These are phyloP conservation scores for Pseudevernia furfuracea DNA, from an alignment of 495 filamentous ascomycete species.

Conservation along the genomic window DNA sequence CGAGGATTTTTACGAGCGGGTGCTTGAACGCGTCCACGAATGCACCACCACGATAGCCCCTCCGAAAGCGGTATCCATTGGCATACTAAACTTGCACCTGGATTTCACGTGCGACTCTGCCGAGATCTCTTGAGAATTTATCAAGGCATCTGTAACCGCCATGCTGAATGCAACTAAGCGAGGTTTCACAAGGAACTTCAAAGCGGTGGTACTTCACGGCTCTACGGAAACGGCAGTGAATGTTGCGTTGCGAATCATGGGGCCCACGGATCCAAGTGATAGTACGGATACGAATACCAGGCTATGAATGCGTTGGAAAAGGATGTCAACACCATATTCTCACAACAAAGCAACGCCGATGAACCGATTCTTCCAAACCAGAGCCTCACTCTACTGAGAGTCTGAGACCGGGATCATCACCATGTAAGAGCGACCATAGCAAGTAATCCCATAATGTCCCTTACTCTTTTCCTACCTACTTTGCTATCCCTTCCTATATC, in stretches of 20 bases:
- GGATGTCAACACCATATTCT: background rate
- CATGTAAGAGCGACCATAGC: background rate
- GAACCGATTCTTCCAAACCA: background rate
- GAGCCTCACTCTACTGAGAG: background rate
- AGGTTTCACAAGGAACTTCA: background rate
- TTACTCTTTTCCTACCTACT: background rate
- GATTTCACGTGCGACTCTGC: background rate
- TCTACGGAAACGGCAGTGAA: background rate
- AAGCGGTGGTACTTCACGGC: background rate
- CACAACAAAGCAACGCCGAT: background rate
- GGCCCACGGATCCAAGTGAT: background rate
- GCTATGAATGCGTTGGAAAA: background rate
- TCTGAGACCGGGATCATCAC: background rate
- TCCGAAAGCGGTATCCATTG: background rate
- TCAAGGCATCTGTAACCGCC: background rate
- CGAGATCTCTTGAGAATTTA: background rate
- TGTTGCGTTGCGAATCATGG: background rate
- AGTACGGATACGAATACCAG: background rate
- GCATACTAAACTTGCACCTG: background rate
- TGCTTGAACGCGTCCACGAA: background rate
- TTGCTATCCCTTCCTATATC: background rate
- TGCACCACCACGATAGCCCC: background rate
- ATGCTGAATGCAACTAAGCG: background rate
- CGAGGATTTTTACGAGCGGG: background rate
- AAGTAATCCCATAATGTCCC: background rate